Base-by-base conservation (phyloP, 2,329 filamentous ascomycete species). In the Calonectria ilicicola region DNA sequence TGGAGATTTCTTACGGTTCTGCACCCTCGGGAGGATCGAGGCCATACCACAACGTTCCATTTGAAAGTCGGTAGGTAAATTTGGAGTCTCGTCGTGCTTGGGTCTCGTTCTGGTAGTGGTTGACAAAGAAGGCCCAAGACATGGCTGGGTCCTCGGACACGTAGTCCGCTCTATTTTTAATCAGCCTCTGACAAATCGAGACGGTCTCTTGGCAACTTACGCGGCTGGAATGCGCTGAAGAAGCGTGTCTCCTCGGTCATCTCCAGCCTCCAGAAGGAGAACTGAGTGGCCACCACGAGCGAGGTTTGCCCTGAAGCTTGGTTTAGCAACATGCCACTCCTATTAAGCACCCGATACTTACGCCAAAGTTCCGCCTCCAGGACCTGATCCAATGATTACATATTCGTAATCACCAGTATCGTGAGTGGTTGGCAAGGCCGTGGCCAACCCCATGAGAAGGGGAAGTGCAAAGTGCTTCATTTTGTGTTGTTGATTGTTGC, bases 81-180 rank as follows among this genome's bases (percentile, higher is more conserved):
- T 78, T 80, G 21, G 65, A 69, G 27, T 80, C 78, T 23, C 77
- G 46, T 0, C 53, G 63, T 0, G 76, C 78, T 27, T 78, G 75
- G 0, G 75, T 76, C 5, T 75, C 67, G 29, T 80, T 76, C 40
- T 73, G 81, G 76, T 91, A 92, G 80, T 93, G 91, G 67, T 88
- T 86, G 56, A 92, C 89, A 70, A 87, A 93, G 82, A 90, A 92
- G 78, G 90, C 86, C 91, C 91, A 92, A 0, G 78, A 75, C 66
- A 79, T 79, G 35, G 21, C 69, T 0, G 72, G 70, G 1, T 75
- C 23, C 29, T 79, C 76, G 0, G 76, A 29, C 2, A 70, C 72
- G 2, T 8, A 2, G 26, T 73, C 72, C 0, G 73, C 69, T 63
- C 76, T 77, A 1, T 4, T 7, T 8, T 26, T 17, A 6, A 6